Conservation (phyloP, 2,329 filamentous ascomycete genomes). For the Diaporthe sp. region DNA sequence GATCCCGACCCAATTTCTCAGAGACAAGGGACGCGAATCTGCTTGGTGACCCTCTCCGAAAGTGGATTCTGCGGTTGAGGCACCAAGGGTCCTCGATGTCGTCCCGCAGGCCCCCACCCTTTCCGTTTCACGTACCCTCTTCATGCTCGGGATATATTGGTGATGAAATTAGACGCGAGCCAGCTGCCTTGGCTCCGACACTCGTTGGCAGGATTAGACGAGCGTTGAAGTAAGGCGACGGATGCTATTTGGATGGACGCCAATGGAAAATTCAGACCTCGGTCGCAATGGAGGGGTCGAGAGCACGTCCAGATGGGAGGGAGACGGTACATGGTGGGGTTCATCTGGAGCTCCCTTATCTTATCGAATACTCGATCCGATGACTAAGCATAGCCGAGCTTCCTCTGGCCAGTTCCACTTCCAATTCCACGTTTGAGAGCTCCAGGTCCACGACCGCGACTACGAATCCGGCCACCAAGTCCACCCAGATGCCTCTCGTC, state of each 20-base stretch:
- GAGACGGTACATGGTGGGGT: slow-evolving; percentile 1
- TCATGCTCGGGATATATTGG: slow-evolving; percentile 4
- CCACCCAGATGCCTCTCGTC: slow-evolving; percentile 46
- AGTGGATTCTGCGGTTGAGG: slow-evolving; percentile 2
- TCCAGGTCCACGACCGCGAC: not conserved
- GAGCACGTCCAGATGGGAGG: not conserved
- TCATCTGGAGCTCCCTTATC: slow-evolving; percentile 21
- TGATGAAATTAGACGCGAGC: not conserved
- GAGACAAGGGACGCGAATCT: slow-evolving; percentile 26
- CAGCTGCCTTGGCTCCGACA: not conserved
- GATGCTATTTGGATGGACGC: too few species aligned
- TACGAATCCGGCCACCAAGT: not conserved
- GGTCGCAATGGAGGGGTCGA: slow-evolving; percentile 5
- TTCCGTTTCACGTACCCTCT: not conserved
- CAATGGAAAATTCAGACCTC: not conserved
- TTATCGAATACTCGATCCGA: not conserved
- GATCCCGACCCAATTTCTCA: not conserved
- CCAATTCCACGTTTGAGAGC: not conserved
- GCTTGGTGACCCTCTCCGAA: not conserved
- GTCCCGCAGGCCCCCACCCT: slow-evolving; percentile 1
- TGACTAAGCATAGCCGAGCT: not conserved
- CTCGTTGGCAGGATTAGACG: not conserved
- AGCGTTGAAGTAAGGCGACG: not conserved
- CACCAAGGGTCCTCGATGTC: not conserved
- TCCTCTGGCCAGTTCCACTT: not conserved